Base-by-base conservation (phyloP, 192 early-diverging fungal species). In the Linnemannia elongata region DNA sequence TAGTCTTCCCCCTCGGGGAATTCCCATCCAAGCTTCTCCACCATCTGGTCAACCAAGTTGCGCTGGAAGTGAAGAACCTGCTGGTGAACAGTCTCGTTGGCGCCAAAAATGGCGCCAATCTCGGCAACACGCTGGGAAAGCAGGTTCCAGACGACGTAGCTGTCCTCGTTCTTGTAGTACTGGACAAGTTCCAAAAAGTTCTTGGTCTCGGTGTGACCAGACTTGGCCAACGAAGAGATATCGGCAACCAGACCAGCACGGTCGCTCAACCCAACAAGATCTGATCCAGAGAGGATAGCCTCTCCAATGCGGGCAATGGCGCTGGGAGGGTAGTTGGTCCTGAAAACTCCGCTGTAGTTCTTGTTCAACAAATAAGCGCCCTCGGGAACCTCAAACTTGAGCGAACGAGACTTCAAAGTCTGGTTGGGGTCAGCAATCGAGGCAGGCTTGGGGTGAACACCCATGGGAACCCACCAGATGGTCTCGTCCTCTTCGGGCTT, bases 381-480 rank as follows among this genome's bases (percentile, higher is more conserved):
- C 38, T 93, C 84, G 35, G 94, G 88, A 54, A 94, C 90, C 39
- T 82, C 85, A 44, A 94, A 88, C 18, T 82, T 76, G 33, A 88
- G 83, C 69, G 91, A 87, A 71, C 88, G 88, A 18, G 88, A 52
- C 60, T 93, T 92, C 69, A 95, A 90, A 13, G 90, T 90, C 68
- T 82, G 88, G 33, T 79, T 81, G 66, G 87, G 63, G 24, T 89
- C 88, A 35, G 69, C 47, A 35, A 82, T 87, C 8, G 85, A 87
- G 24, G 76, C 76, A 30, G 85, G 73, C 69, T 83, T 87, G 39
- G 83, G 77, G 20, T 74, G 54, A n/a, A 96, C 89, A 33, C 91
- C 92, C 44, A 99, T 89, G 17, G 98, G 98, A 9, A 97, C 94
- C 94, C 94, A 96, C 98, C 97, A 98, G 70, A 91, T 80, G 42